A percentile compares a stretch with the other conserved stretches of the same genome.
These are phyloP conservation scores for Salix purpurea DNA, from an alignment of 345 rosid genomes.

Conservation along the genomic window DNA sequence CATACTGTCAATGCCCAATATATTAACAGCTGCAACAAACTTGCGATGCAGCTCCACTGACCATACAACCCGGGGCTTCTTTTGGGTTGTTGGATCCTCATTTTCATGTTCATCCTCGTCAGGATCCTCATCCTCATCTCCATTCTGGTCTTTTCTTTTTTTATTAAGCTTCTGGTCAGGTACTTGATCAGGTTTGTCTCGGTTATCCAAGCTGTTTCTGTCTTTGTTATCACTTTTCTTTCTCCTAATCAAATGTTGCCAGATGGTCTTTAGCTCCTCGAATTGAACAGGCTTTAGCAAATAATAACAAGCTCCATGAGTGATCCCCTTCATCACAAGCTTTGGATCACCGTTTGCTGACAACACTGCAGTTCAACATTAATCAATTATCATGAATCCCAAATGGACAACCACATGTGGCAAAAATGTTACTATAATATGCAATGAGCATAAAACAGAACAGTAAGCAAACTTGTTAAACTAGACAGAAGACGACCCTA, in stretches of 20 bases:
- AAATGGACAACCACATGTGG: neutral
- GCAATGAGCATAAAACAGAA: neutral
- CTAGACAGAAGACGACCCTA: neutral
- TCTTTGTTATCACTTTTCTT: conserved; percentile 25
- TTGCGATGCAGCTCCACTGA: conserved; percentile 34
- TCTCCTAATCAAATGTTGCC: conserved; percentile 35
- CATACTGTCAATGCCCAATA: conserved; percentile 34
- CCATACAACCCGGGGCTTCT: conserved; percentile 38
- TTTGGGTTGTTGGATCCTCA: conserved; percentile 29
- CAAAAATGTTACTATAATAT: neutral
- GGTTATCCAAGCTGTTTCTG: conserved; percentile 10
- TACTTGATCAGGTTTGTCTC: conserved; percentile 12
- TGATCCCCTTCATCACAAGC: conserved; percentile 38
- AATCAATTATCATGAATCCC: neutral
- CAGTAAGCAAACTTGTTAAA: neutral
- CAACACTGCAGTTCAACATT: conserved; percentile 21
- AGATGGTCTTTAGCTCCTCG: conserved; percentile 31
- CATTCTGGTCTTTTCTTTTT: conserved; percentile 31
- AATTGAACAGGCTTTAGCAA: conserved; percentile 33
- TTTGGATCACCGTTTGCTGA: conserved; percentile 35
- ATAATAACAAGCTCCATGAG: conserved; percentile 38
- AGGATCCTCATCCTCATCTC: conserved; percentile 29
- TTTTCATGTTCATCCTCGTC: conserved; percentile 25
- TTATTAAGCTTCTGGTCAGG: conserved; percentile 27
- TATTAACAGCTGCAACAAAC: conserved; percentile 33